Base-by-base conservation (phyloP, 768 basidiomycete species). In the Macrolepiota dolichaula region DNA sequence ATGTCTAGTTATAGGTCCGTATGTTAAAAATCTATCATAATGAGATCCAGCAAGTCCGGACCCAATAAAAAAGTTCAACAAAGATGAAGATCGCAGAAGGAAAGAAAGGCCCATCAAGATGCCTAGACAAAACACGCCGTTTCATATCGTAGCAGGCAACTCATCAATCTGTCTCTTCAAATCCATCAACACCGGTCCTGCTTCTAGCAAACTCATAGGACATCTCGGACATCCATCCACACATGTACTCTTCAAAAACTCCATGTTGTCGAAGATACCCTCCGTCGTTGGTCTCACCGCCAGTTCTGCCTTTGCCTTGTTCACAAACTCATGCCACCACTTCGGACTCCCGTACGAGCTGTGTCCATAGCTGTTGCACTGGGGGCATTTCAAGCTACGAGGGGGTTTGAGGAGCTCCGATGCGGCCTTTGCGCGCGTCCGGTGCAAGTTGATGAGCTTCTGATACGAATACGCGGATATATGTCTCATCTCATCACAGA, bases 241-340 rank as follows among this genome's bases (percentile, higher is more conserved):
- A 44, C 73, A 70, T 17, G 76, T 78, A 11, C 80, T 72, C 29
- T 71, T 77, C 57, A 91, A 67, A 70, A 88, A 91, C 46, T 79
- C 73, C 71, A 87, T 74, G 35, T 78, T 77, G 38, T 55, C 59
- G 68, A 91, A 90, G 40, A 91, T 80, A 49, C 80, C 76, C 24
- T 81, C 82, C 17, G 85, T 80, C 62, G 82, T 81, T 44, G 88
- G 88, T 47, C 85, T 75, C 51, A 70, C 67, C 25, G 72, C 70
- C 59, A 91, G 72, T 68, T 91, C 89, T 67, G 82, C 80, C 67
- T 67, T 80, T 37, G 87, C 89, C 60, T 74, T 68, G 68, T 69
- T 79, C 69, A 81, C 80, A 66, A 84, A 92, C 64, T 83, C 83
- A 17, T 69, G 67, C 90, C 88, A 91, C 89, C 88, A 91, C 69